Evolutionary conservation across 805 yeast genomes (phyloP), one percentile per base, ranked within the genome.

Genomic region (Cyberlindnera nakhonratchasimensis): DNA sequence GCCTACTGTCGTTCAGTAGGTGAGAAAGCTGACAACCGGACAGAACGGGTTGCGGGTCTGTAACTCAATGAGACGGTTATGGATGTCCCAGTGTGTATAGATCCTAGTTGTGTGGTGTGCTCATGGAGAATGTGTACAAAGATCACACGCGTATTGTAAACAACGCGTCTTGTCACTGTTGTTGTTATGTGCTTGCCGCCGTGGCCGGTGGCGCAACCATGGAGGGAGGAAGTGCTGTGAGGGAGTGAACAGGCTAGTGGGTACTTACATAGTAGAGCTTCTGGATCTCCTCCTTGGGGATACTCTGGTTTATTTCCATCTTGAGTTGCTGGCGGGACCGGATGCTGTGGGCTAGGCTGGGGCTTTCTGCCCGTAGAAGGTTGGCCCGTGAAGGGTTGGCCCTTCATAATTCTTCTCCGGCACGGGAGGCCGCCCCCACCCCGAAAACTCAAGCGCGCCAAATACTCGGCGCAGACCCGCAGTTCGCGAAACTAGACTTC

Each of bases 271-370:
- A 48, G 39, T 51, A 58, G 24, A 58, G 52, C 49, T 51, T 58
- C 39, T 58, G 59, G 14, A 58, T 40, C 31, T 58, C 61, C 50
- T 58, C 62, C 20, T 54, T 49, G 29, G 58, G 47, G 23, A 51
- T 44, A 8, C 46, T 45, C 39, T 57, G 47, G 42, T 38, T 49
- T 40, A 50, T 42, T 40, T 55, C 59, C 61, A 55, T 56, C 29
- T 26, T 26, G 29, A 34, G 30, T 42, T 30, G 37, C 25, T 17
- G 34, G 20, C 10, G 25, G 12, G 11, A 25, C 29, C 11, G n/a
- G 29, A 4, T 17, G 30, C 37, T 21, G 36, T 34, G 24, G 34
- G 13, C 20, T 34, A 26, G 19, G n/a, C 24, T 21, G 26, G 43
- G 29, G 29, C 37, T 30, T 32, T 35, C 14, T 23, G 29, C 18